phyloP scores from a whole-genome alignment of 768 basidiomycete species.

The Xerocomus potaroensis region DNA sequence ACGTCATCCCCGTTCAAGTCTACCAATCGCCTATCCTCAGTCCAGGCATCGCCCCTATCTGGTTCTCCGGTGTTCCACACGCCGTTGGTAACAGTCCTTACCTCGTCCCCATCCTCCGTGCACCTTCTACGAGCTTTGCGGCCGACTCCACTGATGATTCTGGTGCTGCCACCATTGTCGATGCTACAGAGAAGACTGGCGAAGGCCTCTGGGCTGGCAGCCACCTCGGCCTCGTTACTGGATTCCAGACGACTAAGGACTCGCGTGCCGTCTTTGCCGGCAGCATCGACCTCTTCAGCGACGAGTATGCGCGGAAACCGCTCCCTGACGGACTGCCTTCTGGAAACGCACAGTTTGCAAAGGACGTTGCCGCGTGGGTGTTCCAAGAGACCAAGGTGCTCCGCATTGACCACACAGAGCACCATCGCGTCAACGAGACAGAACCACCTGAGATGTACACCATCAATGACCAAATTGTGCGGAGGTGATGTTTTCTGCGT shows the following conservation, averaged over 20 bases:
- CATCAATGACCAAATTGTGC: conserved; percentile 79
- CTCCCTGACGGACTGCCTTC: conserved; percentile 56
- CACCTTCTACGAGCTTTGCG: conserved; percentile 72
- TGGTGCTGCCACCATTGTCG: conserved; percentile 58
- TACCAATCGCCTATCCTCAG: conserved; percentile 44
- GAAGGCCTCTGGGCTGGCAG: conserved; percentile 84
- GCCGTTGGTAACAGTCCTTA: conserved; percentile 71
- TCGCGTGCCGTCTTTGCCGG: conserved; percentile 80
- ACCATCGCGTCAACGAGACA: conserved; percentile 65
- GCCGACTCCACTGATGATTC: conserved; percentile 58
- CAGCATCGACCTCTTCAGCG: conserved; percentile 72
- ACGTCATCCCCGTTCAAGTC: conserved; percentile 61
- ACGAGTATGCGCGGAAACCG: conserved; percentile 65
- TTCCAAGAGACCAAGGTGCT: conserved; percentile 85
- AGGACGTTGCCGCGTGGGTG: conserved; percentile 80
- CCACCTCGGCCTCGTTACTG: conserved; percentile 72
- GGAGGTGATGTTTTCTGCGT: conserved; percentile 6
- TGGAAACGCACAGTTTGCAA: conserved; percentile 71
- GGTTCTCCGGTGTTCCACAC: conserved; percentile 72
- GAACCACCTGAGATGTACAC: conserved; percentile 71
- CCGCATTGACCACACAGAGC: conserved; percentile 69
- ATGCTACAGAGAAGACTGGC: conserved; percentile 69
- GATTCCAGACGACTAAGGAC: conserved; percentile 81
- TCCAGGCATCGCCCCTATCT: conserved; percentile 51
- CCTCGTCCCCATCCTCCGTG: conserved; percentile 76